Conservation (phyloP, 2,329 filamentous ascomycete genomes). For the Fusarium verticillioides region DNA sequence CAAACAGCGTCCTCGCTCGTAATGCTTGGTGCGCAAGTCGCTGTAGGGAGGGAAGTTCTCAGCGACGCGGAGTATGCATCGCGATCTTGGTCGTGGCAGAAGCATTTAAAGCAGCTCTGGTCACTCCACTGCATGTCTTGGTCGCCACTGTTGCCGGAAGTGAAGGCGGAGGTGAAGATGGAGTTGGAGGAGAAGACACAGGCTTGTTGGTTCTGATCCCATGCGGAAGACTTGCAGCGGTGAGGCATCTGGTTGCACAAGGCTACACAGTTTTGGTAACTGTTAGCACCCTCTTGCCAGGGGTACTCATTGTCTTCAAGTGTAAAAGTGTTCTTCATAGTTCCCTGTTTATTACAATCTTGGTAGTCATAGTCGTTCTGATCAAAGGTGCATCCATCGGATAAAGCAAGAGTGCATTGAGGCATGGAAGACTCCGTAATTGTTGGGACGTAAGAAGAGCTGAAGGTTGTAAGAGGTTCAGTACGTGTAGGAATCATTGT, state of each 20-base stretch:
- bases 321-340: not conserved
- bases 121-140: not conserved
- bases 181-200: slow-evolving; percentile 14
- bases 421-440: slow-evolving; percentile 12
- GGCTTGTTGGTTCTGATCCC: not conserved
- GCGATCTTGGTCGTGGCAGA: slow-evolving; percentile 4
- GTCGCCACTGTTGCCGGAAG: not conserved
- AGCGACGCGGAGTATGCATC: not conserved
- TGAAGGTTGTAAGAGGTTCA: not conserved
- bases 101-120: slow-evolving; percentile 11
- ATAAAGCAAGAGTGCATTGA: slow-evolving; percentile 18
- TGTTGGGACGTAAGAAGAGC: not conserved
- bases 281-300: not conserved
- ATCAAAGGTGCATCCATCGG: slow-evolving; percentile 3
- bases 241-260: slow-evolving; percentile 21
- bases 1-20: slow-evolving; percentile 1
- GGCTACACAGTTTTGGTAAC: not conserved
- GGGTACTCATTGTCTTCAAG: slow-evolving; percentile 8
- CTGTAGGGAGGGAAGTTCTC: not conserved
- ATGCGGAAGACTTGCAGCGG: slow-evolving; percentile 13
- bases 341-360: not conserved
- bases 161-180: not conserved
- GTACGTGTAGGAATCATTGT: not conserved
- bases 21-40: not conserved
- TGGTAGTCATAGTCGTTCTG: not conserved